Evolutionary conservation across 1,139 yeast species (phyloP).

Genomic region (Maudiozyma humilis): DNA sequence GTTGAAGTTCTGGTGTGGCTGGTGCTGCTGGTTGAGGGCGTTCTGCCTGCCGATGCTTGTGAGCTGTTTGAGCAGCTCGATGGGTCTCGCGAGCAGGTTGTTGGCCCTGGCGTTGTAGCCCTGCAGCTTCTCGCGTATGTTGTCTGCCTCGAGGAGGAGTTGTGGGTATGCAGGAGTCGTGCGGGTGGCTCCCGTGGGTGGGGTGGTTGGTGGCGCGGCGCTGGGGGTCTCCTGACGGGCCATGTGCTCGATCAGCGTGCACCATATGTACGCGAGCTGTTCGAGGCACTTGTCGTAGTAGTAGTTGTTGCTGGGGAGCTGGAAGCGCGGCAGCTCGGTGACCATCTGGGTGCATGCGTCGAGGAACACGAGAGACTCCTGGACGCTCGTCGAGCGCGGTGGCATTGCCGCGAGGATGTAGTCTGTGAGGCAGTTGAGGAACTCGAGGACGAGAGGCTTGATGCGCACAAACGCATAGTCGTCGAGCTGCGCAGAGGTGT

Average conservation of each 20-base stretch:
- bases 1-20: neutral
- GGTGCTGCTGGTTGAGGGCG: neutral
- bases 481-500: constrained; percentile 21
- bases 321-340: constrained; percentile 64
- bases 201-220: too few species aligned
- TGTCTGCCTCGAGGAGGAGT: constrained; percentile 7
- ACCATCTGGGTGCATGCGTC: constrained; percentile 59
- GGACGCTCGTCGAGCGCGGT: constrained; percentile 48
- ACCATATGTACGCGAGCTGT: constrained; percentile 73
- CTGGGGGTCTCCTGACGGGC: neutral
- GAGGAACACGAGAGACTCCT: constrained; percentile 55
- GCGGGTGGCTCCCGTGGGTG: too few species aligned
- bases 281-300: constrained; percentile 68
- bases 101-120: constrained; percentile 52
- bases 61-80: constrained; percentile 37
- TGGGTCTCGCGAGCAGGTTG: constrained; percentile 42
- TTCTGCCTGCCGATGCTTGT: neutral
- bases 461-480: constrained; percentile 88
- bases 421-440: constrained; percentile 69
- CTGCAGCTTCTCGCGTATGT: constrained; percentile 38
- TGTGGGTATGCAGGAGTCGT: constrained; percentile 8
- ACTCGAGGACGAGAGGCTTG: constrained; percentile 64
- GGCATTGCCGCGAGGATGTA: constrained; percentile 73
- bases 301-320: constrained; percentile 63
- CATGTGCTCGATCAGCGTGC: constrained; percentile 44